Conservation (phyloP, 495 filamentous ascomycete genomes). For the Immersiella caudata region DNA sequence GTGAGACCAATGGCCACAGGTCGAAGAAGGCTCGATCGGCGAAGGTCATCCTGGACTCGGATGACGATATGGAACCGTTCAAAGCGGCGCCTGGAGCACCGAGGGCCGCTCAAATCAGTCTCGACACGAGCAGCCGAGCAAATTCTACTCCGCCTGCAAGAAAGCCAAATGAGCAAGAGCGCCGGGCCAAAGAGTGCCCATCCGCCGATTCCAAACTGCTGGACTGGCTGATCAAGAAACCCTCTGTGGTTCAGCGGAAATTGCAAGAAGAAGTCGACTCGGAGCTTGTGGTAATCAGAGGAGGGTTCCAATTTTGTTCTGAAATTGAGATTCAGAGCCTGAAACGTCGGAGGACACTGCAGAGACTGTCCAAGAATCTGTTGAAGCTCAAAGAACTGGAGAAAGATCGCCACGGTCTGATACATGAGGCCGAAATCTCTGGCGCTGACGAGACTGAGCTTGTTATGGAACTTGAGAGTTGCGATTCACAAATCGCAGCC, state of each 20-base stretch:
- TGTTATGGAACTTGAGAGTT: background rate
- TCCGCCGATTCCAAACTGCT: background rate
- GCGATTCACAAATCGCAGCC: background rate
- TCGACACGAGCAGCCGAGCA: too few relatives aligned
- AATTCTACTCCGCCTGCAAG: too few relatives aligned
- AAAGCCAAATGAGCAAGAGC: too few relatives aligned
- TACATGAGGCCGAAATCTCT: background rate
- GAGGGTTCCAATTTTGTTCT: too few relatives aligned
- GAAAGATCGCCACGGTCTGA: background rate
- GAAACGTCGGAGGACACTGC: background rate
- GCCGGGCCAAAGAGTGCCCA: too few relatives aligned
- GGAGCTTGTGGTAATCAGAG: too few relatives aligned
- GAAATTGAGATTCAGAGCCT: too few relatives aligned
- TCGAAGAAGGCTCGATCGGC: background rate
- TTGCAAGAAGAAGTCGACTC: background rate
- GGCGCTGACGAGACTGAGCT: background rate
- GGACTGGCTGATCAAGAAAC: background rate
- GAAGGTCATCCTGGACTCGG: background rate
- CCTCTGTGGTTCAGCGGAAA: background rate
- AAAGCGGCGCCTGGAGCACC: background rate
- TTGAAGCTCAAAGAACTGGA: background rate
- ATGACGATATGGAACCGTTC: background rate
- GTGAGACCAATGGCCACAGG: background rate
- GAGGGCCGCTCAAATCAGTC: too few relatives aligned
- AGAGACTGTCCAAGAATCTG: background rate